These are phyloP conservation scores for Boletus smithii DNA, from an alignment of 1,284 basidiomycete species.

Conservation along the genomic window DNA sequence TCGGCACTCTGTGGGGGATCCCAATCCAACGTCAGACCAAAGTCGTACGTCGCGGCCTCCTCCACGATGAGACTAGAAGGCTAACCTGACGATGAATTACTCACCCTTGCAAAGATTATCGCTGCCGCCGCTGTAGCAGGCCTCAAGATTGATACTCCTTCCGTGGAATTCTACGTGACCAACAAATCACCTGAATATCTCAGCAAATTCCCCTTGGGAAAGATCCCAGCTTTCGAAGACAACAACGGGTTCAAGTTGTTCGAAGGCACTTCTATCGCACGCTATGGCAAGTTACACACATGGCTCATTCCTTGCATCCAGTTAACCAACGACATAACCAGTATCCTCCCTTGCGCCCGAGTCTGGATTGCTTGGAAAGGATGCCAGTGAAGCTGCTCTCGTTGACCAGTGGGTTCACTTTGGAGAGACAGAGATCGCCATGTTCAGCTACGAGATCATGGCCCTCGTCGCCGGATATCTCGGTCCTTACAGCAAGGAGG, in stretches of 20 bases:
- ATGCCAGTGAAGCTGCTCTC: conserved; percentile 45
- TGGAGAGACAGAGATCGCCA: conserved; percentile 46
- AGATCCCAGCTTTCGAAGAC: conserved; percentile 54
- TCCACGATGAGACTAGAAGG: too few species aligned
- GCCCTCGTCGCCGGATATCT: conserved; percentile 20
- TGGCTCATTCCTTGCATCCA: neutral
- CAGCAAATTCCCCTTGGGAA: conserved; percentile 47
- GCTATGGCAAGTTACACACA: conserved; percentile 48
- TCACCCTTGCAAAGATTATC: conserved; percentile 20
- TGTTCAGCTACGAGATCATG: conserved; percentile 20
- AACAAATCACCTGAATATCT: conserved; percentile 47
- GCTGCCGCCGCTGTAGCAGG: conserved; percentile 23
- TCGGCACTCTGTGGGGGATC: conserved; percentile 25
- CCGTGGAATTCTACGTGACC: conserved; percentile 25
- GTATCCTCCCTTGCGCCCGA: conserved; percentile 51
- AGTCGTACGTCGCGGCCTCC: conserved; percentile 21
- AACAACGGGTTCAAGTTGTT: conserved; percentile 48
- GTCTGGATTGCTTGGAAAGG: conserved; percentile 48
- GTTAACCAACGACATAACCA: conserved; percentile 19
- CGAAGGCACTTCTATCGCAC: conserved; percentile 57
- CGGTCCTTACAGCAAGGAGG: conserved; percentile 30
- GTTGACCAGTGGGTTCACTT: conserved; percentile 56
- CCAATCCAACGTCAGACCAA: conserved; percentile 27
- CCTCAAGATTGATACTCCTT: conserved; percentile 26
- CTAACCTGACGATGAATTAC: neutral